Percentiles rank a stretch among this genome's conserved stretches.
These are phyloP conservation scores for Raphanus hybrid DNA, from an alignment of 441 rosid species.

Conservation along the genomic window DNA sequence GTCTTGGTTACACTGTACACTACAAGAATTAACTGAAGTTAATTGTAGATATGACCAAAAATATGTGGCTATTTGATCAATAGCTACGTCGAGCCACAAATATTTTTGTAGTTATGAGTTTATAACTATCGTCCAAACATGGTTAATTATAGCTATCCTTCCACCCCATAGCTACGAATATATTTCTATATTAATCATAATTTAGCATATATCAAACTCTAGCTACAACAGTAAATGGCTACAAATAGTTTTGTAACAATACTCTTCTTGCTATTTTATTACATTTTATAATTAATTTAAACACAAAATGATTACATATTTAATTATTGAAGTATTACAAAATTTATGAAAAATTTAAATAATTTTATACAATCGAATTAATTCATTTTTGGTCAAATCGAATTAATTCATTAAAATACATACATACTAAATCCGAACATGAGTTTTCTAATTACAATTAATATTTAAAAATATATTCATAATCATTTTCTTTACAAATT, in stretches of 20 bases:
- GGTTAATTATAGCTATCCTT: neutral
- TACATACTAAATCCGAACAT: neutral
- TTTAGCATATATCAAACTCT: neutral
- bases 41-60: neutral
- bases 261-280: neutral
- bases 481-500: neutral
- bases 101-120: neutral
- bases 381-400: neutral
- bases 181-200: neutral
- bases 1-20: conserved; percentile 3
- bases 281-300: neutral
- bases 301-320: neutral
- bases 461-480: neutral
- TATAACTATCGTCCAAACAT: neutral
- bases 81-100: neutral
- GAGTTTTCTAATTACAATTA: neutral
- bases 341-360: neutral
- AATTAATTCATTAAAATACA: neutral
- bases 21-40: neutral
- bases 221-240: neutral
- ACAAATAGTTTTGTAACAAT: neutral
- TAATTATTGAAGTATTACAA: neutral
- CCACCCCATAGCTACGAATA: neutral
- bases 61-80: neutral
- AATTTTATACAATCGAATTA: neutral